Conservation (phyloP, 306 rosid genomes). For the Cicer judaicum region DNA sequence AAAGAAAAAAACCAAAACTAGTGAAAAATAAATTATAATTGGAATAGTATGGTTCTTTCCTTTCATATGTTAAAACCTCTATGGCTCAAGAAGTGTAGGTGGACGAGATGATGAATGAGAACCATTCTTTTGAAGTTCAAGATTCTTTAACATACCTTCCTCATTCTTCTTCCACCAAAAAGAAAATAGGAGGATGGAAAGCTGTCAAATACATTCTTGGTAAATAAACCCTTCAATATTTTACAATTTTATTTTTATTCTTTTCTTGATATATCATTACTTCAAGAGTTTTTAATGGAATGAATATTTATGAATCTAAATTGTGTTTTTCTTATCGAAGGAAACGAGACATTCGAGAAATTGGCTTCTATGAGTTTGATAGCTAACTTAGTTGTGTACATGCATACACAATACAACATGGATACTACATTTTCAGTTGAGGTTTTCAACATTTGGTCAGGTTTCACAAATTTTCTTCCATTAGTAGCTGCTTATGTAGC, state of each 20-base stretch:
- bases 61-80: conserved; percentile 13
- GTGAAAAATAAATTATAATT: conserved; percentile 7
- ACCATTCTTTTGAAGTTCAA: conserved; percentile 32
- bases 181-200: conserved; percentile 60
- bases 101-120: conserved; percentile 29
- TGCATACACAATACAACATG: conserved; percentile 62
- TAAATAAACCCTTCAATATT: conserved; percentile 24
- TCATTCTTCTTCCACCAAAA: conserved; percentile 35
- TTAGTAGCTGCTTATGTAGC: conserved; percentile 63
- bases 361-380: conserved; percentile 73
- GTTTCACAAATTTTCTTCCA: conserved; percentile 63
- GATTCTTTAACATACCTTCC: conserved; percentile 33
- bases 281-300: neutral
- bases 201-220: conserved; percentile 58
- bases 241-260: neutral
- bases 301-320: neutral
- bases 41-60: conserved; percentile 49
- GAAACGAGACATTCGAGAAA: conserved; percentile 77
- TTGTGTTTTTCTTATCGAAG: conserved; percentile 41
- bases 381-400: conserved; percentile 59
- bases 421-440: conserved; percentile 52
- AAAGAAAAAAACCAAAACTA: neutral
- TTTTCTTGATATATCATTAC: conserved; percentile 3
- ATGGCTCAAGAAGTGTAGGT: neutral
- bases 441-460: conserved; percentile 65